Evolutionary conservation across 805 yeast species (phyloP), one percentile per base, ranked within the genome.

Genomic region (Pichia nakasei): DNA sequence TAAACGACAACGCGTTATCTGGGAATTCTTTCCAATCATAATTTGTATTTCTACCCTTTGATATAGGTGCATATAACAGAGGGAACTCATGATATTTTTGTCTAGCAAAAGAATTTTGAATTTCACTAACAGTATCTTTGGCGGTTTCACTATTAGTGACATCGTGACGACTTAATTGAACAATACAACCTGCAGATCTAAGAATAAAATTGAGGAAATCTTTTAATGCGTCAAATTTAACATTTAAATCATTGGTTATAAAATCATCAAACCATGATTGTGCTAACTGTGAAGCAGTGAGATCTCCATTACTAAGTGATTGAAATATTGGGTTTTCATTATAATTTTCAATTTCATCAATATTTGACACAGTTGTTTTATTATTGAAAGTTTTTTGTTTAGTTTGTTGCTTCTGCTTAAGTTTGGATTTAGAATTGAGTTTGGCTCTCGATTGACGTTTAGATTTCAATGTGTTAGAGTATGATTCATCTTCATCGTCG

Each of bases 31-130:
- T 69, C 63, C 67, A 76, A 46, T 53, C 67, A 45, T 72, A 78
- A 17, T 82, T 69, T 2, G n/a, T 29, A 2, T 29, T 15, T 29
- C 15, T 29, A 29, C 32, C 32, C 15, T 42, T 32, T 9, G 27
- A 21, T 3, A 53, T 42, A 12, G 54, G 48, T 9, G 53, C 31
- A 19, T 39, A 37, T 17, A 43, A 19, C 33, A 86, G 68, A 9
- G 89, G 87, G 51, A 76, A 85, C 52, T 85, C 93, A 53, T 82
- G 89, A 33, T 68, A 56, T 42, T 69, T 68, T 59, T 84, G 89
- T 13, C 67, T 65, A 43, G 72, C 67, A 52, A 85, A 84, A 37
- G 75, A 63, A 18, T 76, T 66, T 48, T 84, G 83, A 22, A 88
- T 62, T 59, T 86, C 95, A 4, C 73, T 78, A 9, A 85, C 74